phyloP scores from a whole-genome alignment of 805 yeast genomes.

The Lipomyces sp. region DNA sequence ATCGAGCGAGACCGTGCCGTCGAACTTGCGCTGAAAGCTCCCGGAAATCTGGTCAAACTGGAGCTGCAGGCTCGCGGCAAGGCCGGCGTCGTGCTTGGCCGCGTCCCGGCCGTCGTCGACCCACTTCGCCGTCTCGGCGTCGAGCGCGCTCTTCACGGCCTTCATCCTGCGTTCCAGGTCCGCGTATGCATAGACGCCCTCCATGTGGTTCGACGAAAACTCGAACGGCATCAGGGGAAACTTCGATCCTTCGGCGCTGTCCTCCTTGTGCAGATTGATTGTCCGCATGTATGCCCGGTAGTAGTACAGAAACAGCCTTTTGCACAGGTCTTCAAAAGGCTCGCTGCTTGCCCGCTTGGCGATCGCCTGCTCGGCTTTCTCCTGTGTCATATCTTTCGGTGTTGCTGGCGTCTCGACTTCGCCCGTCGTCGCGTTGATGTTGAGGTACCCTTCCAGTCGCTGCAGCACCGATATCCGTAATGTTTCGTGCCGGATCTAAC shows the following conservation, averaged over 20 bases:
- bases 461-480: conserved; percentile 11
- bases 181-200: conserved; percentile 5
- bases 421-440: not conserved
- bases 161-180: conserved; percentile 10
- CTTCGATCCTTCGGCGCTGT: not conserved
- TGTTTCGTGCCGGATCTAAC: conserved; percentile 16
- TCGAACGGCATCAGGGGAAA: conserved; percentile 17
- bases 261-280: not conserved
- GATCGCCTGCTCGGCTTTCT: no score
- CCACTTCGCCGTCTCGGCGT: conserved; percentile 14
- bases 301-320: conserved; percentile 9
- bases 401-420: not conserved
- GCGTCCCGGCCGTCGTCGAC: conserved; percentile 10
- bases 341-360: not conserved
- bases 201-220: conserved; percentile 6
- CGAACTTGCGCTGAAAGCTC: not conserved
- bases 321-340: conserved; percentile 15
- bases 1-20: conserved; percentile 16
- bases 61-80: conserved; percentile 5
- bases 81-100: not conserved
- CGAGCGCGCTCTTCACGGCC: conserved; percentile 4
- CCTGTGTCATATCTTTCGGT: no score
- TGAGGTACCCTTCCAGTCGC: conserved; percentile 13
- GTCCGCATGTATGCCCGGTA: conserved; percentile 7
- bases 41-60: not conserved